Evolutionary conservation across 345 rosid species (phyloP), one percentile per base, ranked within the genome.

Genomic region (Moringa oleifera): DNA sequence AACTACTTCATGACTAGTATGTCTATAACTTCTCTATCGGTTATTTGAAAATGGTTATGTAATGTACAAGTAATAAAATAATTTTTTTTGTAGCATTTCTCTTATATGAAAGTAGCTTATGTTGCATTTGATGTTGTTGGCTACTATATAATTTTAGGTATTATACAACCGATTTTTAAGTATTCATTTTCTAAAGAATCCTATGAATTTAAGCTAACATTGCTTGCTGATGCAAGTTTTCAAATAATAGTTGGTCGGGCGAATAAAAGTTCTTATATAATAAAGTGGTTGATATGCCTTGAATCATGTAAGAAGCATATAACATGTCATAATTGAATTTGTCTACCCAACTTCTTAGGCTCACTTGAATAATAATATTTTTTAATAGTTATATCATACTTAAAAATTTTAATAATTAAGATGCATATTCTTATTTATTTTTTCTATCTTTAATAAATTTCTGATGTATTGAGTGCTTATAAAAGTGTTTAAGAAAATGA

Each of bases 281-380:
- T 84, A 49, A 85, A 77, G 75, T 84, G 81, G 75, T 80, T 71
- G 18, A 87, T 69, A 33, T 83, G 95, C 81, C 67, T 83, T 70
- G 91, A 85, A 73, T 89, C 91, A 57, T 84, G 81, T 66, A 83
- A 81, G 82, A 83, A 77, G 76, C 84, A n/a, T n/a, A n/a, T n/a
- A n/a, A n/a, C n/a, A n/a, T n/a, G n/a, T n/a, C n/a, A n/a, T n/a
- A n/a, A n/a, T n/a, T n/a, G n/a, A n/a, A n/a, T n/a, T n/a, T n/a
- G n/a, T n/a, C n/a, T n/a, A n/a, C n/a, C n/a, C n/a, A n/a, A n/a
- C n/a, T n/a, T n/a, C n/a, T n/a, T n/a, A n/a, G n/a, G n/a, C n/a
- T n/a, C n/a, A n/a, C n/a, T n/a, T n/a, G n/a, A n/a, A n/a, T n/a
- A n/a, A n/a, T n/a, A n/a, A n/a, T n/a, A n/a, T n/a, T n/a, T n/a